Conservation (phyloP, 2,329 filamentous ascomycete species). For the Allantophomopsis cytisporea region DNA sequence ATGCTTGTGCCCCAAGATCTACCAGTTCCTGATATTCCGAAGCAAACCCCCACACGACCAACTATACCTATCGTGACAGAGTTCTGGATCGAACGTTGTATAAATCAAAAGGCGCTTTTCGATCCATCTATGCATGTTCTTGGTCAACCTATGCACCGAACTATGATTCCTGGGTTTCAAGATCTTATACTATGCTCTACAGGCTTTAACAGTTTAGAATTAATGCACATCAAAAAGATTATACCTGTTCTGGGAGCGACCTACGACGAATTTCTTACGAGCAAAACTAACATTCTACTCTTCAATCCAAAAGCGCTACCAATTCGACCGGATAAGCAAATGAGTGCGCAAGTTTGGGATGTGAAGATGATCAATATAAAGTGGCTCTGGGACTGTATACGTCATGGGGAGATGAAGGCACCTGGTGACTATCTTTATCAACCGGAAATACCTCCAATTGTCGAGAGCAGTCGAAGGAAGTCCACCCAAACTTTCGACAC, state of each 20-base stretch:
- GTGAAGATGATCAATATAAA: conserved; percentile 70
- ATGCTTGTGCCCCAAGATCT: conserved; percentile 31
- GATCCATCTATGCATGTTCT: conserved; percentile 58
- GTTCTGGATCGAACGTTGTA: conserved; percentile 84
- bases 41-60: conserved; percentile 15
- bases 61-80: conserved; percentile 55
- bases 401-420: conserved; percentile 34
- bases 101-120: conserved; percentile 62
- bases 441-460: conserved; percentile 8
- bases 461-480: background rate
- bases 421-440: conserved; percentile 29
- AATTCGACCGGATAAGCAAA: conserved; percentile 61
- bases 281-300: conserved; percentile 64
- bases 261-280: conserved; percentile 67
- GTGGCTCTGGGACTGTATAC: conserved; percentile 79
- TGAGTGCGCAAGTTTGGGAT: conserved; percentile 58
- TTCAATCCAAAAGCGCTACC: conserved; percentile 40
- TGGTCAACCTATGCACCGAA: conserved; percentile 61
- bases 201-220: conserved; percentile 71
- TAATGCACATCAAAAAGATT: conserved; percentile 71
- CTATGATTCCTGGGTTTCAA: conserved; percentile 57
- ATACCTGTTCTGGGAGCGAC: conserved; percentile 64
- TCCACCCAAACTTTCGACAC: background rate
- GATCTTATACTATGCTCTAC: conserved; percentile 66
- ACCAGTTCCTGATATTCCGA: conserved; percentile 18